These are phyloP conservation scores for Plasmodium billcollinsi DNA, from an alignment of 169 alveolate genomes.

Conservation along the genomic window DNA sequence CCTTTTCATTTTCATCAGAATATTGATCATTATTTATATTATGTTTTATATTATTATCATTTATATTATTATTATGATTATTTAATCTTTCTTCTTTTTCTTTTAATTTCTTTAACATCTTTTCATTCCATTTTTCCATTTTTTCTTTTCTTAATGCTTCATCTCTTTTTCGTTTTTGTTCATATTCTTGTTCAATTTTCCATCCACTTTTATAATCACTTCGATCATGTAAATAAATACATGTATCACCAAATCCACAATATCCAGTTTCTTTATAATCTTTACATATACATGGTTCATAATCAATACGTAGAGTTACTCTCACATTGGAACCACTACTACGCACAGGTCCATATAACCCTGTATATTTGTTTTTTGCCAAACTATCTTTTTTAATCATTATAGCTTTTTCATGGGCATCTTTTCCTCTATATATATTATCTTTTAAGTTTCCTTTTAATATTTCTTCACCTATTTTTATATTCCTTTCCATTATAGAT, in stretches of 20 bases:
- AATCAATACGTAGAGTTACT: conserved; percentile 94
- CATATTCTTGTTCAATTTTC: conserved; percentile 96
- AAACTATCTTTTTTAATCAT: conserved; percentile 87
- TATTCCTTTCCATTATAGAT: conserved; percentile 88
- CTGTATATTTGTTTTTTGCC: conserved; percentile 88
- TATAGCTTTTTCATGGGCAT: conserved; percentile 88
- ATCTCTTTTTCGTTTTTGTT: conserved; percentile 89
- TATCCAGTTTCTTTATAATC: conserved; percentile 98
- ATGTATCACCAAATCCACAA: conserved; percentile 98
- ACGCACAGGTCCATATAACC: conserved; percentile 92
- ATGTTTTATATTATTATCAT: conserved; percentile 61
- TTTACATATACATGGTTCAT: conserved; percentile 97
- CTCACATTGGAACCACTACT: conserved; percentile 91
- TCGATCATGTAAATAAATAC: conserved; percentile 97
- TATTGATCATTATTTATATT: conserved; percentile 19
- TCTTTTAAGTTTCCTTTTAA: conserved; percentile 87
- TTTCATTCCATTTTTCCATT: conserved; percentile 82
- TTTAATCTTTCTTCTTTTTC: conserved; percentile 79
- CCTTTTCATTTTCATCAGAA: conserved; percentile 63
- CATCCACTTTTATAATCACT: conserved; percentile 96
- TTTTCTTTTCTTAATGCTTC: conserved; percentile 84
- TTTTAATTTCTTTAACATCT: conserved; percentile 77
- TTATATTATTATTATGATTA: conserved; percentile 30
- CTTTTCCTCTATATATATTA: conserved; percentile 90
- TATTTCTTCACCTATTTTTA: conserved; percentile 86